phyloP scores from a whole-genome alignment of 2,329 filamentous ascomycete genomes.

The Beauveria asiatica region DNA sequence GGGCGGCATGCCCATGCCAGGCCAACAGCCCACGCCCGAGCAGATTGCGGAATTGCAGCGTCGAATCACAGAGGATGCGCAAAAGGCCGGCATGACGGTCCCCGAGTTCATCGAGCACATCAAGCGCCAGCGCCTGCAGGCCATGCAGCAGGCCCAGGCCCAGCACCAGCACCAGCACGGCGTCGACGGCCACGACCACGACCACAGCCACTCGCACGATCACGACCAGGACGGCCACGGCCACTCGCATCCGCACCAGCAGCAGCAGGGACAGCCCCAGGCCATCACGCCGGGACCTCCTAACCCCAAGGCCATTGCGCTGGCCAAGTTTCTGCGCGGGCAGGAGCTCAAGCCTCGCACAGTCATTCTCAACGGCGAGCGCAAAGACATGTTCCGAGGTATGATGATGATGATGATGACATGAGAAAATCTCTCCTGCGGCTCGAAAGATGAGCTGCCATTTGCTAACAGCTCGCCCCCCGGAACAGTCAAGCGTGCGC shows the following conservation, averaged over 20 bases:
- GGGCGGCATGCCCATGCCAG: constrained; percentile 25
- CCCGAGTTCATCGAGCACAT: constrained; percentile 72
- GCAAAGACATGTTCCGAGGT: constrained; percentile 98
- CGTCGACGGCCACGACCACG: constrained; percentile 17
- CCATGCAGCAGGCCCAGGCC: constrained; percentile 35
- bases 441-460: neutral
- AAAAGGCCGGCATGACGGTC: constrained; percentile 75
- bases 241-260: constrained; percentile 26
- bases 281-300: constrained; percentile 71
- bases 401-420: constrained; percentile 20
- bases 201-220: constrained; percentile 21
- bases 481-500: constrained; percentile 78
- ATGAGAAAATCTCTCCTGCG: neutral
- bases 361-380: constrained; percentile 88
- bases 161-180: constrained; percentile 25
- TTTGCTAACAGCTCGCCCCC: constrained; percentile 14
- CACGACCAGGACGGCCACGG: constrained; percentile 21
- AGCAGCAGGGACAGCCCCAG: constrained; percentile 45
- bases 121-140: constrained; percentile 46
- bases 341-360: constrained; percentile 86
- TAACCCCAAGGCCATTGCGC: constrained; percentile 78
- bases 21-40: constrained; percentile 61
- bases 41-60: constrained; percentile 79
- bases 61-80: constrained; percentile 73
- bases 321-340: constrained; percentile 76